Evolutionary conservation across 805 yeast species (phyloP).

Genomic region (Kuraishia molischiana): DNA sequence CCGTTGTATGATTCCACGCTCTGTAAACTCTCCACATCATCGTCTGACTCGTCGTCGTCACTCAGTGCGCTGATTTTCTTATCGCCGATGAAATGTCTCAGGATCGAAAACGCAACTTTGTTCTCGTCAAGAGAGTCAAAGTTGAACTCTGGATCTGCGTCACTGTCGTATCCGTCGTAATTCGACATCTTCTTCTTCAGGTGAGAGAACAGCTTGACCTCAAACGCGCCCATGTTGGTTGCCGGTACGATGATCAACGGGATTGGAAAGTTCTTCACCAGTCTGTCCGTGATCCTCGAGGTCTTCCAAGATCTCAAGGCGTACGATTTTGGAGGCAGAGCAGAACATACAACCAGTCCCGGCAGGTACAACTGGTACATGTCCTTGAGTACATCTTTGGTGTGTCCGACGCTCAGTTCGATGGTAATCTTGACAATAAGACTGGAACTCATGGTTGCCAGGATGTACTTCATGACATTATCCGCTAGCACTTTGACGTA

Average conservation of each 20-base stretch:
- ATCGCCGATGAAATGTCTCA: not conserved
- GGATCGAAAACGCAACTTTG: not conserved
- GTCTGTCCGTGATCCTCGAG: slow-evolving; percentile 51
- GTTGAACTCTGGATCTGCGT: not conserved
- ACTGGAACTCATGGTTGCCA: slow-evolving; percentile 34
- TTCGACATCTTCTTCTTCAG: slow-evolving; percentile 15
- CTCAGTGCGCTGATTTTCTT: not conserved
- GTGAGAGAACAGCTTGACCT: slow-evolving; percentile 27
- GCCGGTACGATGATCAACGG: slow-evolving; percentile 66
- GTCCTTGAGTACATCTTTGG: slow-evolving; percentile 47
- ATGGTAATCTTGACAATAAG: slow-evolving; percentile 41
- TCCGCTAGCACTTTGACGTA: slow-evolving; percentile 32
- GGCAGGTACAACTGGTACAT: slow-evolving; percentile 56
- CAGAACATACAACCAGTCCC: slow-evolving; percentile 42
- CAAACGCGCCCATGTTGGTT: slow-evolving; percentile 43
- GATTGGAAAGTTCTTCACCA: slow-evolving; percentile 53
- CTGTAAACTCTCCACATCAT: slow-evolving; percentile 11
- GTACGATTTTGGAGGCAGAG: slow-evolving; percentile 38
- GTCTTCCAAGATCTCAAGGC: slow-evolving; percentile 53
- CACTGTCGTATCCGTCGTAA: not conserved
- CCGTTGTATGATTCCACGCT: not conserved
- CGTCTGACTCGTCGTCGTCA: not conserved
- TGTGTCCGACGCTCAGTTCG: slow-evolving; percentile 51
- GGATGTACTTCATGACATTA: slow-evolving; percentile 42
- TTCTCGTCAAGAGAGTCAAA: not conserved